These are phyloP conservation scores for Lepidium africanum DNA, from an alignment of 345 rosid species.

Conservation along the genomic window DNA sequence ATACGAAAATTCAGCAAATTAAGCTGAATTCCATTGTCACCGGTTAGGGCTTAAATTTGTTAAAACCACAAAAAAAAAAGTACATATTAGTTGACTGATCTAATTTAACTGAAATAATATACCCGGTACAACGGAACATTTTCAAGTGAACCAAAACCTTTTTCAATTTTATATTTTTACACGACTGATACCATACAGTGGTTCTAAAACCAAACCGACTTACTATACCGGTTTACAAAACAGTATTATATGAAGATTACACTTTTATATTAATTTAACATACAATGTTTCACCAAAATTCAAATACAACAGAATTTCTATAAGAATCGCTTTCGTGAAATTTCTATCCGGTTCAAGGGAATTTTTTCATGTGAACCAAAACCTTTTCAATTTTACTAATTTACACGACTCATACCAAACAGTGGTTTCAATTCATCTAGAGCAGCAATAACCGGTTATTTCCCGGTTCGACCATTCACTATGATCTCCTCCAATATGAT, in stretches of 20 bases:
- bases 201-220: background rate
- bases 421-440: background rate
- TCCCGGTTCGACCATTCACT: constrained; percentile 29
- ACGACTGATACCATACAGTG: too few species aligned
- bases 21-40: too few species aligned
- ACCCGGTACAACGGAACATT: too few species aligned
- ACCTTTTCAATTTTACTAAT: constrained; percentile 7
- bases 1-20: too few species aligned
- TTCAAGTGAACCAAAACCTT: too few species aligned
- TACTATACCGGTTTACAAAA: background rate
- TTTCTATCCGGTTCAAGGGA: background rate
- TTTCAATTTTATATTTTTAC: too few species aligned
- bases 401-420: constrained; percentile 8
- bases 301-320: background rate
- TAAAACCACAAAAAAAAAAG: too few species aligned
- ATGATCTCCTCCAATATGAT: constrained; percentile 84
- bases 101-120: too few species aligned
- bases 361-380: background rate
- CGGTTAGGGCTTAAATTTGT: too few species aligned
- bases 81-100: too few species aligned
- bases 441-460: background rate
- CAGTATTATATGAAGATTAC: background rate
- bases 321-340: background rate
- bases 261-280: too few species aligned
- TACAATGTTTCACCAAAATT: background rate